These are phyloP conservation scores for Lunasporangiospora selenospora DNA, from an alignment of 192 early-diverging fungal genomes.

Conservation along the genomic window DNA sequence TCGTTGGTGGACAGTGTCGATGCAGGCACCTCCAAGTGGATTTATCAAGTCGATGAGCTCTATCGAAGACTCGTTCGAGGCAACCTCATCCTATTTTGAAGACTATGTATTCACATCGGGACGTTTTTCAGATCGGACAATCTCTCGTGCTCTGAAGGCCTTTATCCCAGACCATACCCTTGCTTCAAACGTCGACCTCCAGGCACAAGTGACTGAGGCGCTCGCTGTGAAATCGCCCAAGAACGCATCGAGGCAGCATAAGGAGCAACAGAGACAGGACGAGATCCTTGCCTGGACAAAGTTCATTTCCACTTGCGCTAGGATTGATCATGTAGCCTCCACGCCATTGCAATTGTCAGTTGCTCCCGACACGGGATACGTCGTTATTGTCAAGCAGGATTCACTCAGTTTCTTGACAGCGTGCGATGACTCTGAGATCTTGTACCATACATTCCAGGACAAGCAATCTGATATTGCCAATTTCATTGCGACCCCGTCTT, in stretches of 20 bases:
- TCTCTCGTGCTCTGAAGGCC: slow-evolving; percentile 12
- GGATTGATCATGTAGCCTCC: slow-evolving; percentile 39
- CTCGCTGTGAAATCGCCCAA: slow-evolving; percentile 6
- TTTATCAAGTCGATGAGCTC: slow-evolving; percentile 39
- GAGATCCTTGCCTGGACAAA: slow-evolving; percentile 31
- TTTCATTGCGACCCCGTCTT: slow-evolving; percentile 30
- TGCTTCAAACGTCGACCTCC: slow-evolving; percentile 10
- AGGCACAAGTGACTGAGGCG: slow-evolving; percentile 7
- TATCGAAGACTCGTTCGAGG: slow-evolving; percentile 23
- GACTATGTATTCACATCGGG: slow-evolving; percentile 38
- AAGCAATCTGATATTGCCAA: slow-evolving; percentile 34
- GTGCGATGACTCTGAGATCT: slow-evolving; percentile 44
- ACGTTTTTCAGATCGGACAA: slow-evolving; percentile 37
- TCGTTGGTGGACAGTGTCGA: slow-evolving; percentile 46
- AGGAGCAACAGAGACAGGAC: slow-evolving; percentile 5
- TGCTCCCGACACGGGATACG: slow-evolving; percentile 34
- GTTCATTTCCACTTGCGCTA: slow-evolving; percentile 39
- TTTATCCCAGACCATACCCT: slow-evolving; percentile 13
- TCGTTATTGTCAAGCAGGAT: slow-evolving; percentile 36
- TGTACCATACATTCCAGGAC: slow-evolving; percentile 42
- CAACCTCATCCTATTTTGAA: slow-evolving; percentile 20
- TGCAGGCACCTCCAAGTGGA: slow-evolving; percentile 29
- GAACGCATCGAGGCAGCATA: neutral
- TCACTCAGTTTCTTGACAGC: slow-evolving; percentile 37
- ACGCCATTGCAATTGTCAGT: slow-evolving; percentile 21